Base-by-base conservation (phyloP, 495 filamentous ascomycete genomes). In the Lepraria neglecta region DNA sequence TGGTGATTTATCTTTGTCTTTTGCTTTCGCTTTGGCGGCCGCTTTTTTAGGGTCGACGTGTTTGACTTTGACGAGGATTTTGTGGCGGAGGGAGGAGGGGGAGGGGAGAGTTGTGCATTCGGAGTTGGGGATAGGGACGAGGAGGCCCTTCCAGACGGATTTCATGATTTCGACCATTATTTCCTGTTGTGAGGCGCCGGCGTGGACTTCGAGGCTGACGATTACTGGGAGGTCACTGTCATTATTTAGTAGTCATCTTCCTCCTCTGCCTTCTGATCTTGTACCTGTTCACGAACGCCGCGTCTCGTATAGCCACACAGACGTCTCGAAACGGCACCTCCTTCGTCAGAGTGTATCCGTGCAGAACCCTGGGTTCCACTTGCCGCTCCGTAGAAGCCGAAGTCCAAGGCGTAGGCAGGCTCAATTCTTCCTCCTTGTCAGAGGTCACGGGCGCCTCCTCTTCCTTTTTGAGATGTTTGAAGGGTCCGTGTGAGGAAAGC, bases 31-130 rank as follows among this genome's bases (percentile, higher is more conserved):
- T 57, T 68, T 69, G 19, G 42, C 63, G 30, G 69, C 67, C 11
- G 69, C 67, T n/a, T 72, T 68, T 24, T 70, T 66, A 0, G 81
- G 72, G 35, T 83, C 76, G 3, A 80, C 78, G 58, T 86, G 86
- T 71, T 95, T 95, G 43, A 91, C 91, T 75, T 97, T 97, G 73
- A 97, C 83, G 35, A 97, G 75, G 63, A 97, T 96, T 74, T 89
- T 92, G 28, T 81, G 75, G 48, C 80, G 79, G 59, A 97, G 70
- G 17, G 87, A 80, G 15, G 73, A 78, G 0, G 90, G 84, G 0
- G 80, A 70, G 0, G 92, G 92, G 10, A 95, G 78, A 6, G 66
- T 67, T 24, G 72, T 69, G 30, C 72, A 72, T 10, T 81, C 74
- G 17, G 78, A 74, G n/a, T 74, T 67, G 10, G 80, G 75, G 10